Base-by-base conservation (phyloP, 805 yeast species). In the Candida parachauliodes region DNA sequence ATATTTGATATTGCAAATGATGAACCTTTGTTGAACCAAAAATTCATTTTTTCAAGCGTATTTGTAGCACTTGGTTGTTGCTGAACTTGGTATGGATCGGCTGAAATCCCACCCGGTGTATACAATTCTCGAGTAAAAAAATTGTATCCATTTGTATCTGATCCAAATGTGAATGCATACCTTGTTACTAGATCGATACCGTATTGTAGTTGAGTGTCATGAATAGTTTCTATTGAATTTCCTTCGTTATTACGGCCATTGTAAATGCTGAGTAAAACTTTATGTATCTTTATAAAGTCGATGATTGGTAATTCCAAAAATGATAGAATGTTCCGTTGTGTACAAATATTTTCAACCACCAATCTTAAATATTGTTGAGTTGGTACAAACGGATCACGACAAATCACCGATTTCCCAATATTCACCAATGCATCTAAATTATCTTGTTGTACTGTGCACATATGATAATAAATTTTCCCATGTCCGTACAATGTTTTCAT, bases 381-480 rank as follows among this genome's bases (percentile, higher is more conserved):
- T 17, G 94, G 94, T 3, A 83, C 88, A 59, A 85, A 85, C 5
- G 91, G 88, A 53, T 85, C 93, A 42, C 83, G 76, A 50, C 91
- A 84, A 41, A 79, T 75, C 8, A 84, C 89, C 31, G 85, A 75
- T 56, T 83, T 84, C 8, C 93, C 93, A 15, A 85, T 73, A 48
- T 83, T 82, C 37, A 81, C 88, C 46, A 85, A 72, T 1, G 93
- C 91, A 59, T 83, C 88, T 42, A 85, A 60, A 44, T 77, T 75
- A 55, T 79, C 82, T 52, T 79, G 83, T 55, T 86, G 91, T 3
- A 87, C 95, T 0, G 94, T 85, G 32, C 93, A 85, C 75, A 83
- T 81, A 55, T 87, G 95, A 51, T 87, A 87, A 51, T 86, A 87
- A 14, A 86, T 74, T 55, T 88, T 84, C 2, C 96, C 96, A 50